Percentiles rank a stretch among this genome's conserved stretches.
Conservation (phyloP, 768 basidiomycete genomes). For the Suillus ampliporus region DNA sequence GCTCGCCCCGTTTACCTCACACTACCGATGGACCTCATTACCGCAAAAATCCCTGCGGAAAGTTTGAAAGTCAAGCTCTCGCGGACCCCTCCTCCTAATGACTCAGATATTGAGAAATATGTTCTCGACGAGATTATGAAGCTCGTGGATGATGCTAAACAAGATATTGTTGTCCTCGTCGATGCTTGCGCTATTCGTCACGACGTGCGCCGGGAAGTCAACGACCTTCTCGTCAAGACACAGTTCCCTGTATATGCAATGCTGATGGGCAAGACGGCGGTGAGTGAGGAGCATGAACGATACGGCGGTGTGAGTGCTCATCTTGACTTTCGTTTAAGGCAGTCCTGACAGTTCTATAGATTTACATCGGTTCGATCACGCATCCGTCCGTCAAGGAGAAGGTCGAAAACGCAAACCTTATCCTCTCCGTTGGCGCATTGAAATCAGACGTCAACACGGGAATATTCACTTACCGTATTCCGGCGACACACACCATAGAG, state of each 20-base stretch:
- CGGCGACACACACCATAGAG: conserved; percentile 64
- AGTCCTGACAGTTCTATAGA: conserved; percentile 44
- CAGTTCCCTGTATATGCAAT: conserved; percentile 76
- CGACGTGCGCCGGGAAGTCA: conserved; percentile 63
- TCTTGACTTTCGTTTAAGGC: not conserved
- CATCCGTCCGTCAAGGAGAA: conserved; percentile 68
- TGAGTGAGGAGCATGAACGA: conserved; percentile 72
- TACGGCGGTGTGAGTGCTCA: conserved; percentile 75
- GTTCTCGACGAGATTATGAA: conserved; percentile 77
- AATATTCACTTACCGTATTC: conserved; percentile 80
- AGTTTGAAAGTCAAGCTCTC: conserved; percentile 65
- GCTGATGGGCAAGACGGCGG: conserved; percentile 81
- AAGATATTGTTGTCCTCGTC: conserved; percentile 74
- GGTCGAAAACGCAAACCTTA: conserved; percentile 77
- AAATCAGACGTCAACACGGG: conserved; percentile 89
- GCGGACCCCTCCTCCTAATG: conserved; percentile 54
- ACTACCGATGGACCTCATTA: conserved; percentile 84
- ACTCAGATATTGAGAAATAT: conserved; percentile 62
- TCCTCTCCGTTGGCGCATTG: conserved; percentile 73
- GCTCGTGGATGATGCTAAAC: conserved; percentile 60
- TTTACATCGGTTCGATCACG: conserved; percentile 77
- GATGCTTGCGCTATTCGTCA: conserved; percentile 85
- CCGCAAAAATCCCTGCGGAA: conserved; percentile 66
- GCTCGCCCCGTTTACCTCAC: conserved; percentile 88
- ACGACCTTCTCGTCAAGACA: conserved; percentile 66